Evolutionary conservation across 345 rosid genomes (phyloP), one percentile per base, ranked within the genome.

Genomic region (Physaria fendleri): DNA sequence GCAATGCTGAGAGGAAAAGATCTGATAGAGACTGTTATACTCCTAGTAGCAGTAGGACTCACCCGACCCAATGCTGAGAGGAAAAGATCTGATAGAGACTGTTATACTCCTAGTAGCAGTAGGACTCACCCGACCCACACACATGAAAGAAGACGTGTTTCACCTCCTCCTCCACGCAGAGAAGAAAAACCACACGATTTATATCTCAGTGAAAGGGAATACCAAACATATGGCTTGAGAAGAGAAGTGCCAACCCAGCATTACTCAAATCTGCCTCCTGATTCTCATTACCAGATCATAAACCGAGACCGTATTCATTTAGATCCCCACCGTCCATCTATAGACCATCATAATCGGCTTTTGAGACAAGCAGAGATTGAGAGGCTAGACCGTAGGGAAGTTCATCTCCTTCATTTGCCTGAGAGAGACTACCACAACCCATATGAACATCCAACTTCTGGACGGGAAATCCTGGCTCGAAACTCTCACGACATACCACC

Each of bases 161-260:
- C 50, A n/a, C n/a, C n/a, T 15, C 61, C 54, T 50, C 76, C 44
- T 65, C 77, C 38, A 41, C 83, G 75, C 69, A 88, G 85, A 71
- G 85, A 84, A 51, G 85, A 79, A 51, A 59, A 27, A 50, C 75
- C 74, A 3, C 72, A 54, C 23, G 80, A 77, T 71, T 71, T 83
- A 39, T 84, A 71, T 67, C 70, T 79, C 59, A 80, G 69, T 23
- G 97, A 86, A 72, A 78, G 74, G 63, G 93, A 86, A 24, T 92
- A 88, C 65, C 78, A 81, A 45, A 59, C 82, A 13, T 83, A 79
- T 62, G 93, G 87, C 34, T 85, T 86, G 56, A 69, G 90, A 81
- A 77, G 79, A 68, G 74, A 47, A 61, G 49, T 73, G 69, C 39
- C 77, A 64, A 48, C 64, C 25, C 71, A 74, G 39, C 78, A 50